Evolutionary conservation across 2,329 filamentous ascomycete species (phyloP).

Genomic region (Hypoxylon sp.): DNA sequence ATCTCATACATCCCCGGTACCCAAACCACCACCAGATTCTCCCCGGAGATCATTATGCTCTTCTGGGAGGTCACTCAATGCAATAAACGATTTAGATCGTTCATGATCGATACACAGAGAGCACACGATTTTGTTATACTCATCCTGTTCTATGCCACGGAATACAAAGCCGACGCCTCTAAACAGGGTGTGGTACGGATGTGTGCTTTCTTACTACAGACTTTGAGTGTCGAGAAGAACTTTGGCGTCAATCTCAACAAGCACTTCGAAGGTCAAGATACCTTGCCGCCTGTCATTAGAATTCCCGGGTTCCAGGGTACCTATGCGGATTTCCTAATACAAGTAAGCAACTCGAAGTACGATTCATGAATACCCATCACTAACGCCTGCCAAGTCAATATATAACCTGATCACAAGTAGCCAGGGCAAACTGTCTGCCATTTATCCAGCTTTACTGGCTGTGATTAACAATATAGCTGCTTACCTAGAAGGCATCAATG

Average conservation of each 20-base stretch:
- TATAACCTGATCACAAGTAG: constrained; percentile 91
- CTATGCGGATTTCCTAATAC: constrained; percentile 94
- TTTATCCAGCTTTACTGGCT: constrained; percentile 91
- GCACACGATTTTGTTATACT: constrained; percentile 93
- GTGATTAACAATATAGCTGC: constrained; percentile 95
- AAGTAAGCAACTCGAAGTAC: constrained; percentile 65
- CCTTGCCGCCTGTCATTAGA: constrained; percentile 82
- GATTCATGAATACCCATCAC: constrained; percentile 42
- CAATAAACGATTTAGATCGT: constrained; percentile 96
- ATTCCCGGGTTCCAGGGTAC: constrained; percentile 87
- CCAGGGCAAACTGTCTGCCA: constrained; percentile 88
- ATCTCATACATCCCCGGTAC: constrained; percentile 88
- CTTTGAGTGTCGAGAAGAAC: constrained; percentile 89
- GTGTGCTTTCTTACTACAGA: constrained; percentile 97
- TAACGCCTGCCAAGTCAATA: constrained; percentile 72
- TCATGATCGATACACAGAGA: constrained; percentile 94
- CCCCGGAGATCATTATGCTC: constrained; percentile 94
- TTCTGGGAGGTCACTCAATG: constrained; percentile 98
- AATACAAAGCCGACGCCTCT: constrained; percentile 85
- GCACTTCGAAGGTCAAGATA: constrained; percentile 88
- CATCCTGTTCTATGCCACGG: constrained; percentile 90
- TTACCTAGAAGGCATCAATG: constrained; percentile 81
- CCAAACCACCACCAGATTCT: constrained; percentile 84
- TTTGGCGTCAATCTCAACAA: constrained; percentile 94
- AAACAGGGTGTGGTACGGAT: constrained; percentile 95